Base-by-base conservation (phyloP, 2,329 filamentous ascomycete species). In the Botrytis aclada region DNA sequence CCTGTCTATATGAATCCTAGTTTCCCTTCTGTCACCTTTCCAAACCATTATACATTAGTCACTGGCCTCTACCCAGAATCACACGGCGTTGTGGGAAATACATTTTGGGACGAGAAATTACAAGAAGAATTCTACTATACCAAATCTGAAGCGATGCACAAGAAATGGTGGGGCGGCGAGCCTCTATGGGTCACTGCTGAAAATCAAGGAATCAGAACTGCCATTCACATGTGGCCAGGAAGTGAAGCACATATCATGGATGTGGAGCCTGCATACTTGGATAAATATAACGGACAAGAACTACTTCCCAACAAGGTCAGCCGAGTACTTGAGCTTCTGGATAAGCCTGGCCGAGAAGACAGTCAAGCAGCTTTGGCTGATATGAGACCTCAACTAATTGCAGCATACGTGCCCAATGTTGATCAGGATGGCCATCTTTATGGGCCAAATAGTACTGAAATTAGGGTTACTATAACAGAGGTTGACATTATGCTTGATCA, bases 221-320 rank as follows among this genome's bases (percentile, higher is more conserved):
- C 94, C 0, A 90, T 99, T 39, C 96, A 99, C 81, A 99, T 99
- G 96, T 99, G 96, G 96, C 96, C 96, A 1, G 96, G 96, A 3
- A 97, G 93, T 61, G 96, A 99, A 83, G 95, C 95, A 9, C 91
- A 94, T 81, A 92, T 97, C 74, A 86, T 89, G 20, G 85, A 87
- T n/a, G 85, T 90, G 29, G 90, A 95, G 75, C 93, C 95, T 3
- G 90, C 89, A 16, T 93, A 93, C 79, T 82, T 98, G 66, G 96
- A 98, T 83, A 91, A 90, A 78, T 99, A 88, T 83, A 95, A 97
- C 77, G 90, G 89, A 14, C 88, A 91, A 0, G 95, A 98, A 83
- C 81, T 85, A 45, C 86, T 99, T 2, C 81, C 88, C 0, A 88
- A 86, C 51, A 99, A 99, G 82, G 93, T 95, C 22, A 84, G 89